Conservation (phyloP, 805 yeast genomes). For the Saccharomycopsis sp. region DNA sequence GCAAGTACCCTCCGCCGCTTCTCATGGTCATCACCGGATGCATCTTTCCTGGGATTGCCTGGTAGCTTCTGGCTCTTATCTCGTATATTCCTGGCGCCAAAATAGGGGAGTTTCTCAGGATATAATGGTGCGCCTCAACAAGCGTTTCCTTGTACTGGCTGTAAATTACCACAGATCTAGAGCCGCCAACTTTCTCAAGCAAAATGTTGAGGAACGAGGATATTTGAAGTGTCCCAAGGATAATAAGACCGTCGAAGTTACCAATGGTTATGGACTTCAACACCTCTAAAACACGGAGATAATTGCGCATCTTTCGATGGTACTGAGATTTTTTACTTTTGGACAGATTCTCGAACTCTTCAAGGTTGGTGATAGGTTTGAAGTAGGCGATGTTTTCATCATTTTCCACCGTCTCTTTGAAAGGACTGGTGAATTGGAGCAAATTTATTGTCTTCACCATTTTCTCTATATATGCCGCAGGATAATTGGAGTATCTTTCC, state of each 20-base stretch:
- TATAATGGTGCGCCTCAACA: slow-evolving; percentile 63
- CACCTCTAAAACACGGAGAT: slow-evolving; percentile 31
- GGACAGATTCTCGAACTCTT: slow-evolving; percentile 39
- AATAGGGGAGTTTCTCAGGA: slow-evolving; percentile 55
- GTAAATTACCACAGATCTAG: slow-evolving; percentile 80
- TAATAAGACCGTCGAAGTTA: slow-evolving; percentile 68
- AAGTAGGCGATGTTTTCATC: slow-evolving; percentile 15
- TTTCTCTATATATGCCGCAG: slow-evolving; percentile 42
- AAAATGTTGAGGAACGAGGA: slow-evolving; percentile 57
- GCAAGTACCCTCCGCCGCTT: slow-evolving; percentile 85
- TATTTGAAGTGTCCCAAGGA: slow-evolving; percentile 66
- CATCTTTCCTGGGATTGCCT: slow-evolving; percentile 86
- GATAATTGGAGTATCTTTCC: slow-evolving; percentile 51
- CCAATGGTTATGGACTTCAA: slow-evolving; percentile 44
- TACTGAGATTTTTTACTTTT: slow-evolving; percentile 60
- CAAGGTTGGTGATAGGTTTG: slow-evolving; percentile 34
- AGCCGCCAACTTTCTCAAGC: slow-evolving; percentile 66
- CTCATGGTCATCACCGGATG: slow-evolving; percentile 94
- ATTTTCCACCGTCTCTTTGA: slow-evolving; percentile 25
- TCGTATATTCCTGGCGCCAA: slow-evolving; percentile 81
- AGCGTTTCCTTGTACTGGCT: slow-evolving; percentile 75
- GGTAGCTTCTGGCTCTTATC: slow-evolving; percentile 78
- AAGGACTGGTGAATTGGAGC: slow-evolving; percentile 80
- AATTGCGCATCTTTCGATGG: slow-evolving; percentile 47
- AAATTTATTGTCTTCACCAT: slow-evolving; percentile 68